These are phyloP conservation scores for Pouteria campechiana DNA, from an alignment of 179 eudicot species.

Conservation along the genomic window DNA sequence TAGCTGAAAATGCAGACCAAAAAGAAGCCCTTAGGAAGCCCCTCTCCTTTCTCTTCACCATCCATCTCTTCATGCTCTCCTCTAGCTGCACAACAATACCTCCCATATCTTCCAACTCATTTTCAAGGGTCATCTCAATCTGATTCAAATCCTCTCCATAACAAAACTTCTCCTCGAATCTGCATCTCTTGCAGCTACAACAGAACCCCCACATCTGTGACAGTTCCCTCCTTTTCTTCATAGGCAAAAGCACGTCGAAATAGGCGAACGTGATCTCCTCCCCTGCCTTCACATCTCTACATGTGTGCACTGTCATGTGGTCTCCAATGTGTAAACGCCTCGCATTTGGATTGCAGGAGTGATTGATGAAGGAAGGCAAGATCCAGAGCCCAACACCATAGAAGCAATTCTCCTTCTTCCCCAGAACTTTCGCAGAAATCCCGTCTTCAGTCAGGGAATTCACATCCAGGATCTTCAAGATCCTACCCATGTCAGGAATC, in stretches of 20 bases:
- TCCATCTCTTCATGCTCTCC: conserved; percentile 58
- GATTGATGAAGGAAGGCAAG: conserved; percentile 71
- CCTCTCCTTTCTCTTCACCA: conserved; percentile 58
- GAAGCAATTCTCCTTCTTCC: conserved; percentile 49
- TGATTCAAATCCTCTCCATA: conserved; percentile 49
- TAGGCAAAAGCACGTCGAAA: conserved; percentile 50
- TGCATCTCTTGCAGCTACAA: conserved; percentile 67
- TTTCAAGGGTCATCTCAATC: conserved; percentile 41
- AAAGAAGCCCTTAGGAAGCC: conserved; percentile 75
- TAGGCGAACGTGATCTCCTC: conserved; percentile 77
- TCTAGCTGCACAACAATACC: conserved; percentile 46
- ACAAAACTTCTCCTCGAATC: conserved; percentile 36
- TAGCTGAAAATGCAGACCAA: conserved; percentile 52
- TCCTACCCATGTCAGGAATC: conserved; percentile 22
- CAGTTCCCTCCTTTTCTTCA: conserved; percentile 41
- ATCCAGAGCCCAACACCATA: conserved; percentile 86
- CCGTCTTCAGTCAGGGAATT: conserved; percentile 73
- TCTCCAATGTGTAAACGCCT: conserved; percentile 76
- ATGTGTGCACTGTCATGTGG: conserved; percentile 49
- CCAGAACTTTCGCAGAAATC: conserved; percentile 52
- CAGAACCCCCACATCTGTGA: conserved; percentile 61
- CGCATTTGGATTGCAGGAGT: conserved; percentile 68
- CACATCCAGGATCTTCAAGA: conserved; percentile 67
- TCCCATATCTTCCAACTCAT: conserved; percentile 54
- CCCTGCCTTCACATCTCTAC: conserved; percentile 64